phyloP scores from a whole-genome alignment of 2,329 filamentous ascomycete genomes.

The Microdochium paspali region DNA sequence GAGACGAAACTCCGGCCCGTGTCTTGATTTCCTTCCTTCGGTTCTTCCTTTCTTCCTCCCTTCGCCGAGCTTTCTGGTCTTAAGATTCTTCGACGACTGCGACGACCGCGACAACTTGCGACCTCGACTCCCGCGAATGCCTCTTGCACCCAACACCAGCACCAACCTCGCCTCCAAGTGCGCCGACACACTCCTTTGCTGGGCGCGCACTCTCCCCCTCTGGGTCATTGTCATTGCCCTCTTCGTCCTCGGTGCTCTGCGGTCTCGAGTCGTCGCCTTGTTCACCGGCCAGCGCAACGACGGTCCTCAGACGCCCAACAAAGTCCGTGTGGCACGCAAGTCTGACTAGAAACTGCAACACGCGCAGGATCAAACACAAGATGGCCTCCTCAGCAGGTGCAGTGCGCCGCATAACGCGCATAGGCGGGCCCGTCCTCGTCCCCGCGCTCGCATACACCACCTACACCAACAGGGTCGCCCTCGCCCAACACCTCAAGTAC shows the following conservation, averaged over 20 bases:
- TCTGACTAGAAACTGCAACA: slow-evolving; percentile 2
- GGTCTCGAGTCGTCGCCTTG: slow-evolving; percentile 14
- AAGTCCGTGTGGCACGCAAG: slow-evolving; percentile 1
- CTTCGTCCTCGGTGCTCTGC: slow-evolving; percentile 22
- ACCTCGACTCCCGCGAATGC: background rate
- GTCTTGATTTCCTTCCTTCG: too few species aligned
- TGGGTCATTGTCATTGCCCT: slow-evolving; percentile 30
- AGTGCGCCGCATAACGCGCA: slow-evolving; percentile 7
- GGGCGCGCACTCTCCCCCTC: slow-evolving; percentile 27
- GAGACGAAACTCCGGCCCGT: too few species aligned
- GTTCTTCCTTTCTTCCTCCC: too few species aligned
- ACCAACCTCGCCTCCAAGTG: slow-evolving; percentile 23
- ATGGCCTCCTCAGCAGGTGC: slow-evolving; percentile 17
- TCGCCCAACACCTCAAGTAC: slow-evolving; percentile 22
- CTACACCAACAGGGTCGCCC: slow-evolving; percentile 33
- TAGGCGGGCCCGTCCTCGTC: slow-evolving; percentile 27
- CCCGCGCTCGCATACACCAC: slow-evolving; percentile 38
- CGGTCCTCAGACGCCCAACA: background rate
- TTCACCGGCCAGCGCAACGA: slow-evolving; percentile 3
- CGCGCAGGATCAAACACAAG: background rate
- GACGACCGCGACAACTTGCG: too few species aligned
- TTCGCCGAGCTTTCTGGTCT: too few species aligned
- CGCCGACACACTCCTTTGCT: slow-evolving; percentile 29
- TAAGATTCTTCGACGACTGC: too few species aligned
- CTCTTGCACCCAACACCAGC: background rate